phyloP scores from a whole-genome alignment of 352 stramenopile genomes.

The Pythium vanterpoolii region DNA sequence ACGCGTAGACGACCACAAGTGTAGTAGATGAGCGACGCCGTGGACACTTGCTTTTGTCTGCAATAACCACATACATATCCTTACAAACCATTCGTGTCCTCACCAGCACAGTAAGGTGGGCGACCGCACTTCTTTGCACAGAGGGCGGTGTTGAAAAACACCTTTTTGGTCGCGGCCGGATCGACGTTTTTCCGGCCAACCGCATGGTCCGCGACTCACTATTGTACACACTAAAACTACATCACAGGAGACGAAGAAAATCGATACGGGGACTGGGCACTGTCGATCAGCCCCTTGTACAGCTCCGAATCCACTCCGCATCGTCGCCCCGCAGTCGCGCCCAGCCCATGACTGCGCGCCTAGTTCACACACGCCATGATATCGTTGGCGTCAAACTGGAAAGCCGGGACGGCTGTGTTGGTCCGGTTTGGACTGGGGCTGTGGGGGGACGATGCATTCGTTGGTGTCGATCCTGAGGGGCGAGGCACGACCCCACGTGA shows the following conservation, averaged over 20 bases:
- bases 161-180: slow-evolving; percentile 31
- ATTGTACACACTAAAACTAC: slow-evolving; percentile 62
- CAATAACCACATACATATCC: slow-evolving; percentile 5
- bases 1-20: slow-evolving; percentile 41
- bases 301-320: too few species aligned
- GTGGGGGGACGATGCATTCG: slow-evolving; percentile 7
- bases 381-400: slow-evolving; percentile 80
- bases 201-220: slow-evolving; percentile 23
- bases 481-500: slow-evolving; percentile 35
- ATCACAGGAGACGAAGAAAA: slow-evolving; percentile 14
- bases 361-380: slow-evolving; percentile 89
- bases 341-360: slow-evolving; percentile 19
- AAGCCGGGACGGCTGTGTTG: slow-evolving; percentile 40
- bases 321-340: slow-evolving; percentile 1
- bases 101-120: background rate
- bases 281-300: too few species aligned
- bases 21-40: too few species aligned
- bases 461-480: slow-evolving; percentile 43
- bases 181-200: slow-evolving; percentile 18
- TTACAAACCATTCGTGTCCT: background rate
- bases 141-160: slow-evolving; percentile 88
- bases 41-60: background rate
- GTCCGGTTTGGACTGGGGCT: slow-evolving; percentile 25
- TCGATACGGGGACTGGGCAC: too few species aligned
- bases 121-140: slow-evolving; percentile 7